Conservation (phyloP, 805 yeast species). For the Candida chauliodis region DNA sequence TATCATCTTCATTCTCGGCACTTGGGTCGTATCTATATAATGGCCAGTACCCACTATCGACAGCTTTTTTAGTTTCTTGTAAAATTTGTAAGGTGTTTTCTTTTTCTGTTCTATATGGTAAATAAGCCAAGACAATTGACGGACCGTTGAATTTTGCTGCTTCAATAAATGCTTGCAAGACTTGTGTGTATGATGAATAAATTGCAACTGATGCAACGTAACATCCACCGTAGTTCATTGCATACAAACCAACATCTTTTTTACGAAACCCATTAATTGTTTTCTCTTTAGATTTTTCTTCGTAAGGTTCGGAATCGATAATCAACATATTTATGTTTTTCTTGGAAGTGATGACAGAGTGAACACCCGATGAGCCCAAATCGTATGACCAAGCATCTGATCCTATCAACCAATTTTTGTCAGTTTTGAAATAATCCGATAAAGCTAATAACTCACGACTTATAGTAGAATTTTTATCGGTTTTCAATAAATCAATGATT, state of each 20-base stretch:
- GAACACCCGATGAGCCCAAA: slow-evolving; percentile 87
- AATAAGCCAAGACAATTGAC: slow-evolving; percentile 82
- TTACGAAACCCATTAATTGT: slow-evolving; percentile 54
- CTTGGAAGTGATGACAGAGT: slow-evolving; percentile 71
- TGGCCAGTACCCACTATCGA: slow-evolving; percentile 96
- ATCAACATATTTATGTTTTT: slow-evolving; percentile 79
- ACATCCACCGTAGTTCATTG: slow-evolving; percentile 86
- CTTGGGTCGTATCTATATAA: slow-evolving; percentile 80
- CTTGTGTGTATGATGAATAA: slow-evolving; percentile 90
- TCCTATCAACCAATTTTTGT: slow-evolving; percentile 80
- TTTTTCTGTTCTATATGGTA: slow-evolving; percentile 67
- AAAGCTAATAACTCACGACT: slow-evolving; percentile 46
- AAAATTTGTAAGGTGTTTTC: slow-evolving; percentile 70
- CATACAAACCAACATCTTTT: slow-evolving; percentile 90
- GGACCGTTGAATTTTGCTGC: slow-evolving; percentile 91
- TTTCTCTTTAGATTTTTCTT: slow-evolving; percentile 25
- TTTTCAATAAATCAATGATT: slow-evolving; percentile 34
- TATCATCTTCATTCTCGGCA: slow-evolving; percentile 43
- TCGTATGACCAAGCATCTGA: slow-evolving; percentile 96
- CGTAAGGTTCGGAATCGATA: slow-evolving; percentile 79
- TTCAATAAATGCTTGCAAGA: slow-evolving; percentile 81
- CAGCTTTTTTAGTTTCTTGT: slow-evolving; percentile 84
- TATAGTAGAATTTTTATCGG: slow-evolving; percentile 34
- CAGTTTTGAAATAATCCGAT: slow-evolving; percentile 43
- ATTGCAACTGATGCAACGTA: slow-evolving; percentile 95